Evolutionary conservation across 176 grass and related monocot genomes (phyloP), one percentile per base, ranked within the genome.

Genomic region (bread wheat (Triticum aestivum)): DNA sequence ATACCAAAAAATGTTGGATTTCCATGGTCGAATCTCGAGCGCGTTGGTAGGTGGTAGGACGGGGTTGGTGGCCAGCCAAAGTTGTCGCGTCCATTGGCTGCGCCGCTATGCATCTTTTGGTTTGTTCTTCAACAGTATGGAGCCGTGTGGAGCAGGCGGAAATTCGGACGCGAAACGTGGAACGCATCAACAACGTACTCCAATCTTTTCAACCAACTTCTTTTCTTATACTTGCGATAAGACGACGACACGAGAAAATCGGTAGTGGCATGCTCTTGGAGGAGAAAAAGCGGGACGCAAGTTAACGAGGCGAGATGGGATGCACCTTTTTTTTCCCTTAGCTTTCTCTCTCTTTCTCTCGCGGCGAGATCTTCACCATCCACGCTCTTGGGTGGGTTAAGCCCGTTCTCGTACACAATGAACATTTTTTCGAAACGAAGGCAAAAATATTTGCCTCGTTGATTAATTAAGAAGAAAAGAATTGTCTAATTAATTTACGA

Each of bases 31-130:
- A 24, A 24, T 24, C 24, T 24, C 24, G 24, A 24, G 24, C 24
- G 24, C 24, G 24, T 30, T 75, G 73, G 13, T 32, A 76, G 54
- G 26, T 54, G 14, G 26, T 32, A 52, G 45, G 73, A 52, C 42
- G 73, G 42, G 45, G 29, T 54, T 52, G 26, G 73, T 76, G 73
- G 45, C 26, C 73, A 75, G 44, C 73, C 72, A 49, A 51, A 75
- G 14, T 51, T 29, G 23, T 26, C 21, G 41, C 24, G 0, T 74
- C n/a, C 23, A 45, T 49, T 27, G 12, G 70, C 11, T 70, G 34
- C 68, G 68, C 4, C 68, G 6, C 37, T 0, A 17, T 69, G 44
- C 18, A 35, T 8, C 34, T 38, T 70, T 70, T 23, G 69, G 5
- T 52, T 52, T 52, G 47, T 52, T 52, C 49, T 30, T 75, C 24